A percentile compares a stretch with the other conserved stretches of the same genome.
Evolutionary conservation across 2,329 filamentous ascomycete genomes (phyloP).

Genomic region (Phialemoniopsis sp.): DNA sequence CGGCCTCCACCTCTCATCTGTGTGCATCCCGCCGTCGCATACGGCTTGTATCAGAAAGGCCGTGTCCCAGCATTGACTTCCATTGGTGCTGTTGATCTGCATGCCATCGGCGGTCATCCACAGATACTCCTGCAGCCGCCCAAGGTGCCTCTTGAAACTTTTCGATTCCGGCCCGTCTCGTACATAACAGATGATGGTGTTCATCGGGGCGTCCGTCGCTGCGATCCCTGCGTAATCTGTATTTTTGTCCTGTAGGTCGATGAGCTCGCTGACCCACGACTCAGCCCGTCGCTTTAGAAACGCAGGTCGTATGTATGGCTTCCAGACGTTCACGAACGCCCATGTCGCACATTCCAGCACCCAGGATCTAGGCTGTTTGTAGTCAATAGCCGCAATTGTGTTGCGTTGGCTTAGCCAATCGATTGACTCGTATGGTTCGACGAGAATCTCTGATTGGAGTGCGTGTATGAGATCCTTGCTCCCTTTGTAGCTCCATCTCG

Average conservation of each 20-base stretch:
- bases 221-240: conserved; percentile 83
- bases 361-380: conserved; percentile 91
- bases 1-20: conserved; percentile 70
- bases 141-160: conserved; percentile 71
- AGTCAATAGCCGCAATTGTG: conserved; percentile 73
- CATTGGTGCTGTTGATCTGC: conserved; percentile 94
- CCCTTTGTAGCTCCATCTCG: conserved; percentile 71
- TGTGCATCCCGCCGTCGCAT: conserved; percentile 71
- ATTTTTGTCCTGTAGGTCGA: conserved; percentile 90
- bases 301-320: conserved; percentile 68
- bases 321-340: conserved; percentile 74
- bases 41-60: conserved; percentile 83
- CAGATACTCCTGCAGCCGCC: conserved; percentile 78
- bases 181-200: conserved; percentile 79
- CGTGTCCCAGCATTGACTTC: conserved; percentile 97
- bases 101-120: conserved; percentile 93
- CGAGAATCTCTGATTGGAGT: conserved; percentile 78
- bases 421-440: conserved; percentile 72
- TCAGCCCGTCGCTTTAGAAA: conserved; percentile 68
- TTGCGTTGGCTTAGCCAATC: conserved; percentile 77
- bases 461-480: conserved; percentile 68
- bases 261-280: conserved; percentile 74
- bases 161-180: conserved; percentile 73
- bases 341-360: conserved; percentile 76
- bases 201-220: conserved; percentile 88